Evolutionary conservation across 768 basidiomycete species (phyloP), one percentile per base, ranked within the genome.

Genomic region (Mycena vulgaris): DNA sequence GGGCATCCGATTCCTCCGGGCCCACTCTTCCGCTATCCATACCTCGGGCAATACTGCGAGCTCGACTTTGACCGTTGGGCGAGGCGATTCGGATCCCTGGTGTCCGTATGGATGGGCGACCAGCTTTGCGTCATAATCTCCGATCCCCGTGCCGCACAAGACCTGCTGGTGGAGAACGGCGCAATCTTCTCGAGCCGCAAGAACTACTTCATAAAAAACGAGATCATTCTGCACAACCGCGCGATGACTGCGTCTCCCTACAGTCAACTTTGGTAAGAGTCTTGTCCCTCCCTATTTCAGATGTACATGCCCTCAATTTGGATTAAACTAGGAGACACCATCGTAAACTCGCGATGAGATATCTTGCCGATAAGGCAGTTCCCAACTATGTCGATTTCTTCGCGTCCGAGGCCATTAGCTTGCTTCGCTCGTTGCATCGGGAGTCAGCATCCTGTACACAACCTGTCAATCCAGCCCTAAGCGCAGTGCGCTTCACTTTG

Each of bases 101-200:
- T 65, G 65, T 75, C 75, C 35, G 69, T 79, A n/a, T 76, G 71
- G 69, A 73, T 79, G 74, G 78, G 78, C 19, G 63, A 71, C 53
- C 76, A 77, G 60, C 75, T 79, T 39, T 66, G 78, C 31, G 74
- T 79, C 55, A 73, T 79, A 23, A 64, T 79, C 17, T 75, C 74
- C 33, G 75, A 78, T 60, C 70, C 78, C 31, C 49, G 47, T 11
- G 73, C 77, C 27, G 78, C 75, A 6, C 68, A 72, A 5, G 78
- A 79, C 52, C 64, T 79, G 6, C 71, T 78, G 2, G 75, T 78
- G 10, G 73, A 71, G 23, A 69, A 77, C 53, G 78, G 78, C 30
- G 70, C 74, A 16, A 70, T 72, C 7, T 79, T 79, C 53, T 77
- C 77, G 28, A 74, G 72, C 28, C 77, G 78, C 25, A 77, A 75